Evolutionary conservation across 192 early-diverging fungal genomes (phyloP).

Genomic region (Entomortierella parvispora): DNA sequence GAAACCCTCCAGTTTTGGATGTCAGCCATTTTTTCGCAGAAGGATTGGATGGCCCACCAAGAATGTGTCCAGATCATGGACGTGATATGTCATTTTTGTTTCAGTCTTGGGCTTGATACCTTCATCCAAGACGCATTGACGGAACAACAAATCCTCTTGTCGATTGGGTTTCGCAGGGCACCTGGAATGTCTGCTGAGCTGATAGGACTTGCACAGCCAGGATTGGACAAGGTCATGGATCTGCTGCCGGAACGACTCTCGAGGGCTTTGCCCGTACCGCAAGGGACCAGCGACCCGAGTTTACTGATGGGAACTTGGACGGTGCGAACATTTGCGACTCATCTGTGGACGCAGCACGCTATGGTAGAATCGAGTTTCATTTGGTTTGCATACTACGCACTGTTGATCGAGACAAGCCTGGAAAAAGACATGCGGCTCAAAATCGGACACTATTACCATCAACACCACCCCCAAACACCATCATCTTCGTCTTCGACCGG

Average conservation of each 20-base stretch:
- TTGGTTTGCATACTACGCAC: conserved; percentile 62
- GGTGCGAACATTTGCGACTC: conserved; percentile 52
- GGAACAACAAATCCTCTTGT: conserved; percentile 46
- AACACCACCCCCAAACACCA: conserved; percentile 14
- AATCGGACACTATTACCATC: conserved; percentile 29
- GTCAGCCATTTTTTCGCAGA: conserved; percentile 33
- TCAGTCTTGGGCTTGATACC: conserved; percentile 21
- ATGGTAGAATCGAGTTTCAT: conserved; percentile 53
- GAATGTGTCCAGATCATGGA: conserved; percentile 37
- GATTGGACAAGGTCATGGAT: conserved; percentile 43
- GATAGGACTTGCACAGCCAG: conserved; percentile 45
- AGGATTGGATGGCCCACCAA: conserved; percentile 50
- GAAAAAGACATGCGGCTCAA: conserved; percentile 51
- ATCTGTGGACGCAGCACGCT: conserved; percentile 54
- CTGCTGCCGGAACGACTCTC: conserved; percentile 45
- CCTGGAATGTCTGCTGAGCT: conserved; percentile 44
- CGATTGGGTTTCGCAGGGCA: conserved; percentile 35
- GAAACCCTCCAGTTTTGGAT: conserved; percentile 39
- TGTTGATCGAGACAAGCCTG: conserved; percentile 51
- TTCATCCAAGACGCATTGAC: conserved; percentile 25
- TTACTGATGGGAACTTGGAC: conserved; percentile 62
- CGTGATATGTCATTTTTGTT: conserved; percentile 17
- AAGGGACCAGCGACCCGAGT: conserved; percentile 54
- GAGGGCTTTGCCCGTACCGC: conserved; percentile 51
- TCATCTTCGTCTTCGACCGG: too few species aligned